These are phyloP conservation scores for Pyrrhoderma lamaoense DNA, from an alignment of 1,284 basidiomycete species.

Conservation along the genomic window DNA sequence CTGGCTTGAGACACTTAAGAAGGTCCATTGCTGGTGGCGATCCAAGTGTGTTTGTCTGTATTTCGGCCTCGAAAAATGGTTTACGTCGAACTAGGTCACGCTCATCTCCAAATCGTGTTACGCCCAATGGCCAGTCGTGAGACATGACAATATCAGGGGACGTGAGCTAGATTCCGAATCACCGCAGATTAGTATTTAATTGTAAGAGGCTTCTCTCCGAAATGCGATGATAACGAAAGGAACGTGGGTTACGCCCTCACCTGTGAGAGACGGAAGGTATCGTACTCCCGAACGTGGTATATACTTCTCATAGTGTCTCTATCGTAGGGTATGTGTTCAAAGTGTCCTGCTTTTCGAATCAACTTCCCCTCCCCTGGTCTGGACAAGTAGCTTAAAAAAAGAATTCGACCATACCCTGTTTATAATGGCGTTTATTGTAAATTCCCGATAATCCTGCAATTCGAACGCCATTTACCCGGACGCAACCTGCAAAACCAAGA, in stretches of 20 bases:
- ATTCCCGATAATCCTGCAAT: slow-evolving; percentile 93
- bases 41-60: slow-evolving; percentile 67
- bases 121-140: slow-evolving; percentile 93
- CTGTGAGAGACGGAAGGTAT: slow-evolving; percentile 72
- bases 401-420: slow-evolving; percentile 45
- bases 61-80: slow-evolving; percentile 76
- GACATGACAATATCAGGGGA: slow-evolving; percentile 77
- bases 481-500: slow-evolving; percentile 86
- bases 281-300: slow-evolving; percentile 89
- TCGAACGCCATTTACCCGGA: slow-evolving; percentile 79
- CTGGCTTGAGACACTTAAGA: slow-evolving; percentile 66
- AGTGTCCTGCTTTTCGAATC: slow-evolving; percentile 51
- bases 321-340: slow-evolving; percentile 68
- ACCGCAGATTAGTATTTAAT: slow-evolving; percentile 29
- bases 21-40: slow-evolving; percentile 85
- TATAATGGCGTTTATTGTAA: slow-evolving; percentile 79
- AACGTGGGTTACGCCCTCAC: slow-evolving; percentile 33
- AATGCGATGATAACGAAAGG: slow-evolving; percentile 6
- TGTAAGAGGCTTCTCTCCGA: slow-evolving; percentile 14
- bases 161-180: slow-evolving; percentile 31
- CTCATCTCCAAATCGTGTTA: slow-evolving; percentile 78
- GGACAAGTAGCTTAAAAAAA: not conserved
- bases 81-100: slow-evolving; percentile 66
- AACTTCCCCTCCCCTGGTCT: not conserved
- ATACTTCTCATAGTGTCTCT: slow-evolving; percentile 69